phyloP scores from a whole-genome alignment of 1,284 basidiomycete species.

The Coniophora puteana region DNA sequence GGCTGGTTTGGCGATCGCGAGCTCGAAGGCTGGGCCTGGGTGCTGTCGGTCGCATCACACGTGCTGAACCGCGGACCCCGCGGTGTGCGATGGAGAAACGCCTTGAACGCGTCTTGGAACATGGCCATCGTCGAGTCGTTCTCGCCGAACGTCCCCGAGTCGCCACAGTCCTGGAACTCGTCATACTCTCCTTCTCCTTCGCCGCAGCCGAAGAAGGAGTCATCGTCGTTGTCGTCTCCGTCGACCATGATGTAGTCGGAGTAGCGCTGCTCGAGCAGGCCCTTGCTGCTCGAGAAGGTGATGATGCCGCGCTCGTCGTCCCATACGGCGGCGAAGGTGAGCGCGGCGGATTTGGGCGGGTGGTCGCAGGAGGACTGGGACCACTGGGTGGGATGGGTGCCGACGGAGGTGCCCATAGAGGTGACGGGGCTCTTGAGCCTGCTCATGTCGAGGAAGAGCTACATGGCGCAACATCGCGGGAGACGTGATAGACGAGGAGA shows the following conservation, averaged over 20 bases:
- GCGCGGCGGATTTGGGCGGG: slow-evolving; percentile 44
- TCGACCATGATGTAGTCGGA: slow-evolving; percentile 18
- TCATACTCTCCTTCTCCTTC: too few species aligned
- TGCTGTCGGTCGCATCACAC: too few species aligned
- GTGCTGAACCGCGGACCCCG: slow-evolving; percentile 14
- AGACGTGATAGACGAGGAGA: too few species aligned
- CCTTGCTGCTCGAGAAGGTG: slow-evolving; percentile 47
- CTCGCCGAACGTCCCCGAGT: slow-evolving; percentile 23
- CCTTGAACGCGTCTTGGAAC: slow-evolving; percentile 28
- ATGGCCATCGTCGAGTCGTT: slow-evolving; percentile 17
- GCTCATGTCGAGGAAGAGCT: slow-evolving; percentile 17
- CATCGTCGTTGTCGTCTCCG: slow-evolving; percentile 29
- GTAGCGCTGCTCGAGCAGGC: slow-evolving; percentile 33
- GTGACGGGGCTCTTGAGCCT: slow-evolving; percentile 6
- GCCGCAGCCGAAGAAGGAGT: slow-evolving; percentile 33
- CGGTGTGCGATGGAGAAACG: slow-evolving; percentile 21
- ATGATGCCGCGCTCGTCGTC: slow-evolving; percentile 54
- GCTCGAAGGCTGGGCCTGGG: slow-evolving; percentile 8
- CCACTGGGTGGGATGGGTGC: slow-evolving; percentile 36
- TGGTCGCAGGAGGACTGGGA: slow-evolving; percentile 54
- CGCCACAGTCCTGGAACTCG: slow-evolving; percentile 37
- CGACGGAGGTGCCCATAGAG: slow-evolving; percentile 7
- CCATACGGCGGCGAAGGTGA: slow-evolving; percentile 58
- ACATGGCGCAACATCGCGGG: too few species aligned
- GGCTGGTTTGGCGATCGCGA: slow-evolving; percentile 6